These are phyloP conservation scores for Cicer arietinum DNA, from an alignment of 306 rosid genomes.

Conservation along the genomic window DNA sequence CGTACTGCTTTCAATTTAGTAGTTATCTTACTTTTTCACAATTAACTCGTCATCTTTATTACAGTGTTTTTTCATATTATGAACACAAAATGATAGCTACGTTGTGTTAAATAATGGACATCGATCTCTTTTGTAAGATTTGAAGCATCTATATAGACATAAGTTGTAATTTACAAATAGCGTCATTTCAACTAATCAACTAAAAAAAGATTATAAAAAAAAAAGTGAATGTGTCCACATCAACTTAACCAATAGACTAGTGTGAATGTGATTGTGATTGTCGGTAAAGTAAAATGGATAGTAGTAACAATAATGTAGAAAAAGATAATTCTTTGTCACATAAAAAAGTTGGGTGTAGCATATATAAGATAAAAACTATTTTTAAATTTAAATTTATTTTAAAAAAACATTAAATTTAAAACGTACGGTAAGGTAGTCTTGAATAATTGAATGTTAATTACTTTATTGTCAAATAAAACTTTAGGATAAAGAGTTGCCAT, in stretches of 20 bases:
- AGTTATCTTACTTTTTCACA: slow-evolving; percentile 8
- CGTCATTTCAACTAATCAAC: background rate
- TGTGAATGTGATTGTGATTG: background rate
- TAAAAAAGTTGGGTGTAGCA: too few relatives aligned
- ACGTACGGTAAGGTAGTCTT: too few relatives aligned
- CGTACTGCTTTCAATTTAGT: background rate
- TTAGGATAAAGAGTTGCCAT: too few relatives aligned
- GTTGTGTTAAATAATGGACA: background rate
- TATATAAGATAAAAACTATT: too few relatives aligned
- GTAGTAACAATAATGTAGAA: too few relatives aligned
- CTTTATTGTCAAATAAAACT: too few relatives aligned
- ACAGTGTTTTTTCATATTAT: background rate
- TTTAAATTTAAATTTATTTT: too few relatives aligned
- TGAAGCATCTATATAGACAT: background rate
- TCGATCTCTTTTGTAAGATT: slow-evolving; percentile 3
- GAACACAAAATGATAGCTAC: background rate
- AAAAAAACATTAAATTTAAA: too few relatives aligned
- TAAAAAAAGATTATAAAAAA: background rate
- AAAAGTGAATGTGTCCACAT: slow-evolving; percentile 3
- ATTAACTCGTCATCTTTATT: background rate
- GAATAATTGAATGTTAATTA: too few relatives aligned
- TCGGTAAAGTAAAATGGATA: background rate
- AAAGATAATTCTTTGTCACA: too few relatives aligned
- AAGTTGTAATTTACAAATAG: slow-evolving; percentile 3
- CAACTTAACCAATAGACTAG: slow-evolving; percentile 8